Evolutionary conservation across 2,329 filamentous ascomycete genomes (phyloP).

Genomic region (Orbilia oligospora): DNA sequence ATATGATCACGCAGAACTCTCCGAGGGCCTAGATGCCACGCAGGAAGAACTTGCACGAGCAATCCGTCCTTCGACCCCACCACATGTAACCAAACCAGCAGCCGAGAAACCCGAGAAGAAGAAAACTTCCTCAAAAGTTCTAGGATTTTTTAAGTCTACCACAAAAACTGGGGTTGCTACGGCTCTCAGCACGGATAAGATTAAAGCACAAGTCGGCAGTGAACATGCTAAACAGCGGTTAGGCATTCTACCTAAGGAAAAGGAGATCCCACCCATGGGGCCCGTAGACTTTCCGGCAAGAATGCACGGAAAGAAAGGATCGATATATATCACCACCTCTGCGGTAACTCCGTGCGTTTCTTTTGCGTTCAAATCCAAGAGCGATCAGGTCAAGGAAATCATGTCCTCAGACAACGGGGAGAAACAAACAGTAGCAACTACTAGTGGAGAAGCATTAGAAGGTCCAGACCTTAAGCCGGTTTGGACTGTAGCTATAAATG

Average conservation of each 20-base stretch:
- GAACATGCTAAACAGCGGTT: slow-evolving; percentile 78
- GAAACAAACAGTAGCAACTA: slow-evolving; percentile 70
- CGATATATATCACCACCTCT: slow-evolving; percentile 78
- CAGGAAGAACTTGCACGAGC: slow-evolving; percentile 77
- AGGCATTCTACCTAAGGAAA: slow-evolving; percentile 75
- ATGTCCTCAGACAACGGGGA: slow-evolving; percentile 68
- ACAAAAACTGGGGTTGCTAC: slow-evolving; percentile 81
- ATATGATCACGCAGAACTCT: slow-evolving; percentile 70
- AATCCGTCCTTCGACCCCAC: slow-evolving; percentile 75
- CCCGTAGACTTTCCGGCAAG: slow-evolving; percentile 83
- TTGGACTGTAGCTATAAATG: slow-evolving; percentile 79
- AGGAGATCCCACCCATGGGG: slow-evolving; percentile 71
- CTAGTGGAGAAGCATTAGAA: slow-evolving; percentile 65
- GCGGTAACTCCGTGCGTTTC: slow-evolving; percentile 75
- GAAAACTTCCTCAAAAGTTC: slow-evolving; percentile 68
- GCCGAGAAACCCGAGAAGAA: slow-evolving; percentile 71
- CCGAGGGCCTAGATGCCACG: slow-evolving; percentile 68
- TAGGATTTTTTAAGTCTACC: slow-evolving; percentile 80
- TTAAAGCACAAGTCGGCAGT: slow-evolving; percentile 76
- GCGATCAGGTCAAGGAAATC: slow-evolving; percentile 54
- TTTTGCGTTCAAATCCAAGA: slow-evolving; percentile 76
- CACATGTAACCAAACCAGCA: slow-evolving; percentile 68
- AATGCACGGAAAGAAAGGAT: slow-evolving; percentile 79
- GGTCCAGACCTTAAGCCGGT: slow-evolving; percentile 67
- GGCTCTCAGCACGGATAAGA: slow-evolving; percentile 78